These are phyloP conservation scores for Neurospora discreta DNA, from an alignment of 495 filamentous ascomycete species.

Conservation along the genomic window DNA sequence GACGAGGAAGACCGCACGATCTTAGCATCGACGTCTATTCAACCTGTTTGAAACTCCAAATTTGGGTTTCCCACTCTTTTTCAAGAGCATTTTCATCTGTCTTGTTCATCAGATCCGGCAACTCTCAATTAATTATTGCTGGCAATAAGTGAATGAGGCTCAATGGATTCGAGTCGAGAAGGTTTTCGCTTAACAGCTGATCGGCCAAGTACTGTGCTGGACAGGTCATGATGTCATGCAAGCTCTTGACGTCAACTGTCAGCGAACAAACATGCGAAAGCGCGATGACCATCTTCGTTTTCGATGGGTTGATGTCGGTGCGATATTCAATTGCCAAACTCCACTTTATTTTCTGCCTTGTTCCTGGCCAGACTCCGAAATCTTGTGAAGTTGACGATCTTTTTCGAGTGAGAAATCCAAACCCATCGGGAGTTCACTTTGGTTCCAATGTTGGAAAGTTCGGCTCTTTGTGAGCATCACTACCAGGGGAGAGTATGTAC, in stretches of 20 bases:
- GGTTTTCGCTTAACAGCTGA: not conserved
- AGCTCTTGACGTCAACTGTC: not conserved
- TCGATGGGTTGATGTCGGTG: not conserved
- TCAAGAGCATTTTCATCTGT: too few relatives aligned
- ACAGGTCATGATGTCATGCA: not conserved
- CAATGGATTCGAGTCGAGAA: not conserved
- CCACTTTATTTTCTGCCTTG: not conserved
- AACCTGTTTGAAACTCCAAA: rapidly evolving
- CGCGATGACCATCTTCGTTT: not conserved
- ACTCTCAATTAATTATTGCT: not conserved
- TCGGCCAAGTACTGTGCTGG: not conserved
- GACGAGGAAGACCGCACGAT: not conserved
- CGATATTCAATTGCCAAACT: not conserved
- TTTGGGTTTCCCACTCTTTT: not conserved
- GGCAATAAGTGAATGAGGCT: not conserved
- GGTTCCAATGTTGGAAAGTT: not conserved
- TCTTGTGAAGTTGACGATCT: not conserved
- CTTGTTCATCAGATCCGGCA: not conserved
- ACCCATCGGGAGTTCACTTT: not conserved
- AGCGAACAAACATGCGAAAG: not conserved
- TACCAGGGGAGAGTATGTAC: too few relatives aligned
- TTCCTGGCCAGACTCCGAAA: not conserved
- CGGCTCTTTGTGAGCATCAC: not conserved
- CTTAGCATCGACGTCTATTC: not conserved
- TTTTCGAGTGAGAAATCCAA: not conserved